Base-by-base conservation (phyloP, 129 eudicot species). In the Chrysanthemum seticuspe region DNA sequence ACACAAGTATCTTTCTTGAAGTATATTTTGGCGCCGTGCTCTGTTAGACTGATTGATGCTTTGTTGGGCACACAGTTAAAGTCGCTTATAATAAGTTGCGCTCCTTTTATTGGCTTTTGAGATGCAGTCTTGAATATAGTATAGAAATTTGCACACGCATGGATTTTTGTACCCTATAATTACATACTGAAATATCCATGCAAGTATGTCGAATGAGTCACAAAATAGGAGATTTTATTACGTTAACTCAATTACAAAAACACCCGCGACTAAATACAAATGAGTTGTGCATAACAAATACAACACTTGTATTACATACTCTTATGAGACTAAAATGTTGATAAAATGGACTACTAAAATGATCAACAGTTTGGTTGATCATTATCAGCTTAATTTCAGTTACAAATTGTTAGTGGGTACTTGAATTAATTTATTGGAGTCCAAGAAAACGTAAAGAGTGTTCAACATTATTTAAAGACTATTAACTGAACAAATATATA, bases 381-480 rank as follows among this genome's bases (percentile, higher is more conserved):
- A 78, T 71, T 78, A 78, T 78, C 31, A 58, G 47, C 47, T 40
- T 7, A 50, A 25, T 59, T 78, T 78, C 81, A 13, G 77, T 78
- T 62, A 53, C 72, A 40, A 50, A 76, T 48, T 15, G 27, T 45
- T 75, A 69, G 49, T 62, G 44, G 14, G 59, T 76, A 40, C 47
- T 36, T 13, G n/a, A 47, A 29, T 10, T 31, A 6, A 40, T 40
- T 40, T 40, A 40, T 40, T 40, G 47, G 47, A 40, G 47, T 62
- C 62, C 61, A 66, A 66, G 67, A 66, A 61, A 55, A 36, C 73
- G 57, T 60, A 75, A 55, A 75, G 73, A 61, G 67, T 75, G 73
- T 75, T 66, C 8, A 44, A 48, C 45, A 36, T 65, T 65, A 25
- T 16, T 65, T 5, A 5, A 44, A 52, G 27, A 18, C 25, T 10